Evolutionary conservation across 83 land plant genomes (phyloP).

Genomic region (Isoetes engelmannii): DNA sequence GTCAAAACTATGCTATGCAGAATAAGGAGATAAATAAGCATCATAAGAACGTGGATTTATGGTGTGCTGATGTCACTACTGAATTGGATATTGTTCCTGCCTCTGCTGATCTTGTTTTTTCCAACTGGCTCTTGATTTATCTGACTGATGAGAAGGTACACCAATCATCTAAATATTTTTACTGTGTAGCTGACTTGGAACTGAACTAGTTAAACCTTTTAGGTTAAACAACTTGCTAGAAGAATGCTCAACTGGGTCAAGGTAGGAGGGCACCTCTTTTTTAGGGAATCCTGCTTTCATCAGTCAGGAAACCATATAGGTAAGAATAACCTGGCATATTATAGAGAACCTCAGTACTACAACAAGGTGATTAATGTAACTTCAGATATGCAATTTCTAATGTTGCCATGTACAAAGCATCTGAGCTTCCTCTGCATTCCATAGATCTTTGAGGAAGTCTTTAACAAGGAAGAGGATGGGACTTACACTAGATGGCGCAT

Average conservation of each 20-base stretch:
- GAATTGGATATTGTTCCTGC: conserved; percentile 46
- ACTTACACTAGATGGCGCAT: conserved; percentile 57
- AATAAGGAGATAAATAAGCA: conserved; percentile 76
- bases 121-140: conserved; percentile 99
- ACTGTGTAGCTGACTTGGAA: not conserved
- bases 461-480: conserved; percentile 48
- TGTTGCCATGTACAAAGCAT: no score
- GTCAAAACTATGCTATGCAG: conserved; percentile 34
- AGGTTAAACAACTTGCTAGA: conserved; percentile 65
- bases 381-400: no score
- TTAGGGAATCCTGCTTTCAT: conserved; percentile 96
- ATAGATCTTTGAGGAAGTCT: conserved; percentile 75
- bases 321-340: conserved; percentile 82
- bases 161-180: not conserved
- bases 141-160: conserved; percentile 85
- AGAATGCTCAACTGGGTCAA: conserved; percentile 81
- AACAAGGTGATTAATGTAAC: conserved; percentile 48
- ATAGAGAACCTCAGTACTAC: conserved; percentile 84
- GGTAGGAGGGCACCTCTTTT: conserved; percentile 76
- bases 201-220: not conserved
- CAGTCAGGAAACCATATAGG: conserved; percentile 94
- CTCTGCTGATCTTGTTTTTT: conserved; percentile 85
- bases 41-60: conserved; percentile 57
- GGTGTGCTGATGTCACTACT: conserved; percentile 97
- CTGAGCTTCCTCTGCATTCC: no score